Conservation (phyloP, 2,329 filamentous ascomycete genomes). For the Beauveria brongniartii region DNA sequence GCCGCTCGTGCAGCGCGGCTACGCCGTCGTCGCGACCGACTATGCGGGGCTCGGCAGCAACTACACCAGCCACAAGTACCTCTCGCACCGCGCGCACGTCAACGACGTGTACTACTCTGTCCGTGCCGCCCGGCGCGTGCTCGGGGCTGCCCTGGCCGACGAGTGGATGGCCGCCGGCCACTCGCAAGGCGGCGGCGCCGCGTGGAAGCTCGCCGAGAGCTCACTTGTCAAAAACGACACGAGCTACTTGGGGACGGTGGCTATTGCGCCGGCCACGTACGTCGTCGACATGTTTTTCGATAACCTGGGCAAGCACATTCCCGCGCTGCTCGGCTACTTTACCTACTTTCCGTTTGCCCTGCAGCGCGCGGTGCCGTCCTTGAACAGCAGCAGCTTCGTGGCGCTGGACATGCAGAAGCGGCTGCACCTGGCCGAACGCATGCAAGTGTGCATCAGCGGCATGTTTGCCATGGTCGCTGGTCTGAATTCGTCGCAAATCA, state of each 20-base stretch:
- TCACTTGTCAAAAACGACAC: neutral
- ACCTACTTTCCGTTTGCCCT: slow-evolving; percentile 5
- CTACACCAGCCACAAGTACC: slow-evolving; percentile 16
- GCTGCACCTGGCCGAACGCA: slow-evolving; percentile 3
- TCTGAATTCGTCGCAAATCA: neutral
- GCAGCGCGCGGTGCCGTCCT: neutral
- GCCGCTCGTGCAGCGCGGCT: slow-evolving; percentile 9
- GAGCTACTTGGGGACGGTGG: slow-evolving; percentile 12
- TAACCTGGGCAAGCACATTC: neutral
- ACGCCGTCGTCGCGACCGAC: slow-evolving; percentile 17
- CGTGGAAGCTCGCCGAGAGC: slow-evolving; percentile 16
- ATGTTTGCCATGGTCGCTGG: slow-evolving; percentile 8
- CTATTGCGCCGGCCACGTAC: slow-evolving; percentile 13
- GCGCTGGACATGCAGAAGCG: neutral
- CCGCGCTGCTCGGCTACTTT: neutral
- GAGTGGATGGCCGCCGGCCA: slow-evolving; percentile 14
- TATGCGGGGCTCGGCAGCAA: slow-evolving; percentile 18
- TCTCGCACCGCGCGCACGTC: slow-evolving; percentile 11
- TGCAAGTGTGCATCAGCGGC: slow-evolving; percentile 10
- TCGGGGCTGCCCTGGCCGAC: slow-evolving; percentile 3
- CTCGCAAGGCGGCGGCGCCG: slow-evolving; percentile 16
- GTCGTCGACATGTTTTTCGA: slow-evolving; percentile 12
- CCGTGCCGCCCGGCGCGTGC: slow-evolving; percentile 7
- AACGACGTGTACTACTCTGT: slow-evolving; percentile 8
- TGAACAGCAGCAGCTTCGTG: neutral